Conservation (phyloP, 2,329 filamentous ascomycete species). For the Ceratocystis diversiconidia region DNA sequence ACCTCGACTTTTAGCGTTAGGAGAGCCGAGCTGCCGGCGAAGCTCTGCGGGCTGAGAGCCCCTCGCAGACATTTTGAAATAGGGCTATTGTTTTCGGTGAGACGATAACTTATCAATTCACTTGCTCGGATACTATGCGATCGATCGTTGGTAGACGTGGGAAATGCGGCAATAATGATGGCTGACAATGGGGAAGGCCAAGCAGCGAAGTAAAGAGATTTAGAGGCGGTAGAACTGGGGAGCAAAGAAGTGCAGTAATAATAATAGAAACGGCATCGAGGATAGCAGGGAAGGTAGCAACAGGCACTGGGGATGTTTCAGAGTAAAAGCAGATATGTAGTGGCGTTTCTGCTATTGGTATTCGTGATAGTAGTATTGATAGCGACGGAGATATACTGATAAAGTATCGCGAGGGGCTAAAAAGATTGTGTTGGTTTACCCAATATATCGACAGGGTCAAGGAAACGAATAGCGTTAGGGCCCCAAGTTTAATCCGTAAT, state of each 20-base stretch:
- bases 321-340: background rate
- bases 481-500: background rate
- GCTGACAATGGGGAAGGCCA: background rate
- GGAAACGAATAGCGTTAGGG: background rate
- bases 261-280: constrained; percentile 5
- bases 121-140: background rate
- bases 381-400: background rate
- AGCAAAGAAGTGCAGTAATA: background rate
- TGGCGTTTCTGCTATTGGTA: background rate
- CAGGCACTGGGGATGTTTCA: background rate
- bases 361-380: background rate
- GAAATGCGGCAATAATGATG: constrained; percentile 1
- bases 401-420: background rate
- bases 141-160: background rate
- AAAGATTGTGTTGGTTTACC: background rate
- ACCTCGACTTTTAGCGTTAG: constrained; percentile 43
- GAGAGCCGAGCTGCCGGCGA: constrained; percentile 40
- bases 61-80: constrained; percentile 14
- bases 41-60: constrained; percentile 29
- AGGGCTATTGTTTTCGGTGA: background rate
- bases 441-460: background rate
- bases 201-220: background rate
- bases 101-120: background rate
- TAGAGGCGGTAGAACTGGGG: background rate
- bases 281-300: background rate